Evolutionary conservation across 1,139 yeast species (phyloP).

Genomic region (Blastobotrys persicus): DNA sequence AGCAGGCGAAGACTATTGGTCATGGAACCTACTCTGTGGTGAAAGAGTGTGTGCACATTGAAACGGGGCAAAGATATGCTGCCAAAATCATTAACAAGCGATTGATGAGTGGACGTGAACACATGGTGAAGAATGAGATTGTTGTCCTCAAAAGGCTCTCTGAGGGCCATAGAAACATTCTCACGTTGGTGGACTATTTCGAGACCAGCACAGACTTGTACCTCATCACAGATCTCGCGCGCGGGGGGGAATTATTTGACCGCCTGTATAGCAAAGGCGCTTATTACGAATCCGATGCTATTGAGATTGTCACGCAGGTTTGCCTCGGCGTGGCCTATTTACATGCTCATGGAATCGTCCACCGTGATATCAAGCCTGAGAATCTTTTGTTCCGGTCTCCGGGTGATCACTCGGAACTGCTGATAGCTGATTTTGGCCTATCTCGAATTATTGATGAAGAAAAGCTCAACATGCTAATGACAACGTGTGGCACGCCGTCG

Average conservation of each 20-base stretch:
- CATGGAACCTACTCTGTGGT: conserved; percentile 44
- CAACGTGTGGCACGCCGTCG: conserved; percentile 64
- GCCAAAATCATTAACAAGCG: conserved; percentile 45
- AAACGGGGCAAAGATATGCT: conserved; percentile 40
- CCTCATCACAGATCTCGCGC: conserved; percentile 64
- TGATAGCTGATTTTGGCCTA: conserved; percentile 74
- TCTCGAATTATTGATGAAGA: conserved; percentile 49
- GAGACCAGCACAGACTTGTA: conserved; percentile 61
- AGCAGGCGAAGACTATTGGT: conserved; percentile 38
- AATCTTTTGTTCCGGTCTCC: conserved; percentile 60
- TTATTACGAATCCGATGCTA: conserved; percentile 52
- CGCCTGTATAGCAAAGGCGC: conserved; percentile 53
- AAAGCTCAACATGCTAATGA: conserved; percentile 50
- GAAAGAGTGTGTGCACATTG: conserved; percentile 42
- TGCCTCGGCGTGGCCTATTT: conserved; percentile 58
- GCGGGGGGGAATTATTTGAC: conserved; percentile 69
- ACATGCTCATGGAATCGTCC: conserved; percentile 78
- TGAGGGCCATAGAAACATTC: conserved; percentile 54
- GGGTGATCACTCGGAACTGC: conserved; percentile 47
- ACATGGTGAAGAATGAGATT: conserved; percentile 56
- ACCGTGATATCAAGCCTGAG: conserved; percentile 92
- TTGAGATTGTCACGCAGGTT: conserved; percentile 48
- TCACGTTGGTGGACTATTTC: conserved; percentile 66
- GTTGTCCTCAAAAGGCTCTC: conserved; percentile 48
- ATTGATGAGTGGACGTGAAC: conserved; percentile 46